These are phyloP conservation scores for Blepharisma undulans DNA, from an alignment of 169 alveolate genomes.

Conservation along the genomic window DNA sequence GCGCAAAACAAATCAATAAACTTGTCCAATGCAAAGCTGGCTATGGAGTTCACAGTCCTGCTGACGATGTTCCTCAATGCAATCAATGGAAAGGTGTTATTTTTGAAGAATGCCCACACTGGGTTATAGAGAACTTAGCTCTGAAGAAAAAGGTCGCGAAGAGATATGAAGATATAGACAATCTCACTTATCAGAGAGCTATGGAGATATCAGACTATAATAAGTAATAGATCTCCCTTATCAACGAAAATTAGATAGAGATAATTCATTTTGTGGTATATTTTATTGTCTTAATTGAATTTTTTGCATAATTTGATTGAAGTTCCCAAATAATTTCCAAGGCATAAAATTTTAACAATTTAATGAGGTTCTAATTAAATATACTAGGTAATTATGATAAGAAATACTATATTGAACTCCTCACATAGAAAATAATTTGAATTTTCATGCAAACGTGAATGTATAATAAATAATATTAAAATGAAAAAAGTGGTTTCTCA, in stretches of 20 bases:
- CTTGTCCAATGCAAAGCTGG: not conserved
- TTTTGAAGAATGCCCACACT: slow-evolving; percentile 78
- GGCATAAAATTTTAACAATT: no score
- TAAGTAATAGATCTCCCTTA: slow-evolving; percentile 1
- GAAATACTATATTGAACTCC: no score
- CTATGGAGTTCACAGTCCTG: slow-evolving; percentile 11
- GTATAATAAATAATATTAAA: no score
- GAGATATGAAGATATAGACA: slow-evolving; percentile 69
- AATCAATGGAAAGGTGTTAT: slow-evolving; percentile 12
- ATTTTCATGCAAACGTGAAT: not conserved
- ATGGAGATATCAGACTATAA: slow-evolving; percentile 73
- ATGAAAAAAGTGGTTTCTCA: not conserved
- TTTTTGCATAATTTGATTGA: no score
- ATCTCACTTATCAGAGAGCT: slow-evolving; percentile 71
- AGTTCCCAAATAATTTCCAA: no score
- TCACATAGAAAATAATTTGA: not conserved
- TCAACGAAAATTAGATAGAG: not conserved
- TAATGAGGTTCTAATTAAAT: no score
- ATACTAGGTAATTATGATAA: no score
- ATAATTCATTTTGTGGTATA: no score
- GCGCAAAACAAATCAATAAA: slow-evolving; percentile 21
- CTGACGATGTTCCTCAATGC: slow-evolving; percentile 35
- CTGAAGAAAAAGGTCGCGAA: slow-evolving; percentile 59
- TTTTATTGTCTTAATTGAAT: not conserved
- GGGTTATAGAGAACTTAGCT: slow-evolving; percentile 66